Percentiles rank a stretch among this genome's conserved stretches.
These are phyloP conservation scores for Cladosporium cucumerinum DNA, from an alignment of 2,329 filamentous ascomycete genomes.

Conservation along the genomic window DNA sequence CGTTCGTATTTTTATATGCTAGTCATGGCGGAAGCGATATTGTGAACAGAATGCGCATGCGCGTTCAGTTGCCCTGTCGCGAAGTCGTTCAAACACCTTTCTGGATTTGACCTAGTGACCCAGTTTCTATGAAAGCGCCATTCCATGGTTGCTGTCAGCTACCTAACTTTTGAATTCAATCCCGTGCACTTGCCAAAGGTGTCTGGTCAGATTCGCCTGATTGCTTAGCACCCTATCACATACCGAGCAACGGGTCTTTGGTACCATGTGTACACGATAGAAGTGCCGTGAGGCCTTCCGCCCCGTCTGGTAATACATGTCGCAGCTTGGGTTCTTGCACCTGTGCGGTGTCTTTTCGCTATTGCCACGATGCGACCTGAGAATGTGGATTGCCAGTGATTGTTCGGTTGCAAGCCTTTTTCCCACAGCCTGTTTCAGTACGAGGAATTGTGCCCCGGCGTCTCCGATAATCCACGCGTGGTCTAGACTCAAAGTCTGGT, in stretches of 20 bases:
- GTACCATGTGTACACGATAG: background rate
- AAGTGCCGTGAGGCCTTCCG: too few species aligned
- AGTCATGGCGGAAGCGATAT: background rate
- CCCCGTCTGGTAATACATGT: background rate
- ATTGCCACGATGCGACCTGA: background rate
- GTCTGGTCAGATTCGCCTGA: too few species aligned
- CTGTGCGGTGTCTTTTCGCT: background rate
- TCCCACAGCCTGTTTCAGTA: too few species aligned
- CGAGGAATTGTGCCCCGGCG: background rate
- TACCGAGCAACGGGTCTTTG: background rate
- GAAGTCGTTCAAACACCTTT: background rate
- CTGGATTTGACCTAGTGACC: background rate
- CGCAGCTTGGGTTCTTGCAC: background rate
- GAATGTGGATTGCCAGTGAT: background rate
- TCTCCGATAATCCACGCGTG: background rate
- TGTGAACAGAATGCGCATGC: background rate
- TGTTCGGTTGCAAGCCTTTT: too few species aligned
- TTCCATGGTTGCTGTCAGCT: too few species aligned
- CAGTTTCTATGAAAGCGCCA: too few species aligned
- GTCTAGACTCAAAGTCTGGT: background rate
- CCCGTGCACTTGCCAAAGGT: background rate
- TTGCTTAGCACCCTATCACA: background rate
- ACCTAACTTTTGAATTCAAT: too few species aligned
- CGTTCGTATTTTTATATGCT: background rate
- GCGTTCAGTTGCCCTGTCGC: background rate